phyloP scores from a whole-genome alignment of 176 grass and related monocot genomes.

The Miscanthus lutarioriparius region DNA sequence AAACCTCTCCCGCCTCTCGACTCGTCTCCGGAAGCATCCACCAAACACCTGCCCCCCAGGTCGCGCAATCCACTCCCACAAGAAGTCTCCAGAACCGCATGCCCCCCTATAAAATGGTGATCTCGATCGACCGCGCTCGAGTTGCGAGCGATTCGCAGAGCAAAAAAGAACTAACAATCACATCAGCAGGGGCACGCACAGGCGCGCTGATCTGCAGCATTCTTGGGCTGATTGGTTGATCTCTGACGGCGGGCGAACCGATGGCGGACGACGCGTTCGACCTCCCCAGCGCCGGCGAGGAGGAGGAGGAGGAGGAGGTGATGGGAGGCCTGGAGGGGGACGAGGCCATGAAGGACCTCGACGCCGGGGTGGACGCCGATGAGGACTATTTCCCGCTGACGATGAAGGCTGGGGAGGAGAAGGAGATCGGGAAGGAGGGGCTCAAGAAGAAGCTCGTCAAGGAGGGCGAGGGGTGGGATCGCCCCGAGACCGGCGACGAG shows the following conservation, averaged over 20 bases:
- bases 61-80: background rate
- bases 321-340: slow-evolving; percentile 18
- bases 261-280: slow-evolving; percentile 26
- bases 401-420: slow-evolving; percentile 76
- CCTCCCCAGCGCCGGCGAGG: slow-evolving; percentile 7
- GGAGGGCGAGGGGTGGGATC: slow-evolving; percentile 76
- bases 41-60: background rate
- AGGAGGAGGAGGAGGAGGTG: too few relatives aligned
- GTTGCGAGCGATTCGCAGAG: background rate
- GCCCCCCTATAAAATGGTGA: background rate
- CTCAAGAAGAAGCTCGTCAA: slow-evolving; percentile 81
- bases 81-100: slow-evolving; percentile 39
- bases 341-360: slow-evolving; percentile 34
- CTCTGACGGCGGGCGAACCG: background rate
- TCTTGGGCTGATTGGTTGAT: background rate
- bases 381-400: background rate
- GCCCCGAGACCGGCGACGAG: slow-evolving; percentile 79
- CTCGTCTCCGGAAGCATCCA: slow-evolving; percentile 31
- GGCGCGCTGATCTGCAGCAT: background rate
- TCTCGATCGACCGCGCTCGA: background rate
- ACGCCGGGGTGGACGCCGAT: slow-evolving; percentile 29
- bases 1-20: background rate
- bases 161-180: background rate
- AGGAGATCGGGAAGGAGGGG: slow-evolving; percentile 81
- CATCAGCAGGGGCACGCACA: background rate